Evolutionary conservation across 1,139 yeast species (phyloP), one percentile per base, ranked within the genome.

Genomic region (Hyphopichia pseudoburtonii): DNA sequence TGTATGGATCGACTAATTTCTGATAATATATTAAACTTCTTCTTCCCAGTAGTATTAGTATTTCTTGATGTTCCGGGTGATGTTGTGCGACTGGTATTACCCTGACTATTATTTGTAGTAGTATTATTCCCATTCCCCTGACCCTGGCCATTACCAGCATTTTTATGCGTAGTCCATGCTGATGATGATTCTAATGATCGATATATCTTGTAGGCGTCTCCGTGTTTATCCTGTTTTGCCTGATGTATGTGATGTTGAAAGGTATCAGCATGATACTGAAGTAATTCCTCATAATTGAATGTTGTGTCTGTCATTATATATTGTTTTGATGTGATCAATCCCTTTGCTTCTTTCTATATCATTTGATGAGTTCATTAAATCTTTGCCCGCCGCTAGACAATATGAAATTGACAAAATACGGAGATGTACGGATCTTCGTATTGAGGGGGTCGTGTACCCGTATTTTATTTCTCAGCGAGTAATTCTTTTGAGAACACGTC

Each of bases 161-260:
- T 28, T 17, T 28, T 28, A 19, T 6, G 21, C 4, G 28, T 24
- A 16, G 28, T 55, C 62, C 62, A 57, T 35, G 47, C 56, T n/a
- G 52, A 47, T n/a, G 55, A 45, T 5, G 57, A 38, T 22, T 57
- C 62, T 28, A 53, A 43, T 17, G 60, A 50, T 24, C 47, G 39
- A 30, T 55, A 56, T 5, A 54, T 41, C 29, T 47, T 52, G 33
- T 44, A 43, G 12, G 36, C 33, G 11, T 48, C 54, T 8, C 52
- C 56, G 8, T 34, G 40, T 32, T 51, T 49, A 33, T 52, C 57
- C 17, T 28, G 21, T 4, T n/a, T 11, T 11, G 31, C 21, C 30
- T 14, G 16, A 8, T 28, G 21, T 4, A n/a, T 9, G 22, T 19
- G 23, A 5, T 17, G n/a, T 14, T 17, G 31, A n/a, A 16, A 28